Evolutionary conservation across 371 early-diverging fungal genomes (phyloP), one percentile per base, ranked within the genome.

Genomic region (Chytridium lagenaria): DNA sequence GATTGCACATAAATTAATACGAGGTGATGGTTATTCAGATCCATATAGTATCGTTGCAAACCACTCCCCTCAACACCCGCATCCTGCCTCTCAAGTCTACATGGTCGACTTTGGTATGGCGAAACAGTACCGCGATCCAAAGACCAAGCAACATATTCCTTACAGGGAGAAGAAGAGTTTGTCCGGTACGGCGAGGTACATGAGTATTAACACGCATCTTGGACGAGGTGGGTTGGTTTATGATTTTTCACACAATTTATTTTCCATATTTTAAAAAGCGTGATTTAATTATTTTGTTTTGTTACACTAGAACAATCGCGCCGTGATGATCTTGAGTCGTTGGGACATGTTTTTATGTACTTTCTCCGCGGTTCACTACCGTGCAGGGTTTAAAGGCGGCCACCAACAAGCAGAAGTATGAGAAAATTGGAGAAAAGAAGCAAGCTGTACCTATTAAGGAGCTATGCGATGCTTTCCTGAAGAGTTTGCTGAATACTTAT

Each of bases 271-370:
- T 63, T 64, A 12, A 23, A 28, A n/a, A 52, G 15, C 12, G 37
- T 22, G 7, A 5, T 59, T 44, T n/a, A 34, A 7, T 38, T 38
- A 19, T 39, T 44, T 30, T 55, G 7, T 44, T 44, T 44, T 44
- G 7, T 44, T 44, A 12, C 19, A 19, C 31, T 59, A 91, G 98
- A 99, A 77, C 96, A 97, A 87, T 94, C 95, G 39, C 91, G 99
- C 72, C 91, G 99, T 68, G 99, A 99, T 84, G 99, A 99, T 83
- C 85, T 99, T 65, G 99, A 99, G 82, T 92, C 98, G 36, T 89
- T 99, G 69, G 99, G 98, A 2, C 98, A 99, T 85, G 99, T 98
- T 23, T 94, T 99, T 72, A 93, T 99, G 90, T 99, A 99, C 88
- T 98, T 99, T 78, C 83, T 96, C 73, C 92, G 98, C 66, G 99